These are phyloP conservation scores for Ceratobasidium sp. DNA, from an alignment of 1,284 basidiomycete species.

Conservation along the genomic window DNA sequence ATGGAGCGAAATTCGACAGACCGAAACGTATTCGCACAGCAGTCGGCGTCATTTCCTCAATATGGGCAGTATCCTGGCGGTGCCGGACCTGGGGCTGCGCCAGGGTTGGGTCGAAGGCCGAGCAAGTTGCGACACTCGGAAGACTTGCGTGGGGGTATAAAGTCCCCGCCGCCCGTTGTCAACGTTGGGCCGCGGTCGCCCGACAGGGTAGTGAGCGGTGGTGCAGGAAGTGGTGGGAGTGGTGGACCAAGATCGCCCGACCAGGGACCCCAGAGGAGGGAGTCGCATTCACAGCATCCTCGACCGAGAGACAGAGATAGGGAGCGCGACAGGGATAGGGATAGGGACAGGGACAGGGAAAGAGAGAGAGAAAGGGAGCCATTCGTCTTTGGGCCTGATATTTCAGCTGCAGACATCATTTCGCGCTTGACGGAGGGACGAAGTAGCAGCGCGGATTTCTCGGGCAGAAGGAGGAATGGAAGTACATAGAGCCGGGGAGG, in stretches of 20 bases:
- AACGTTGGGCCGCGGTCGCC: conserved; percentile 25
- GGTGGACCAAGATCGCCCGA: conserved; percentile 21
- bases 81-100: neutral
- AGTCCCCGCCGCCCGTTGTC: conserved; percentile 28
- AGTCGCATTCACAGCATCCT: conserved; percentile 36
- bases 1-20: neutral
- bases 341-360: conserved; percentile 28
- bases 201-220: conserved; percentile 19
- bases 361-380: conserved; percentile 32
- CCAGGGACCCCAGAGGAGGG: conserved; percentile 5
- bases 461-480: conserved; percentile 36
- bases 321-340: conserved; percentile 23
- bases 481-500: conserved; percentile 24
- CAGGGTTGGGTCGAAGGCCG: conserved; percentile 21
- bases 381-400: conserved; percentile 43
- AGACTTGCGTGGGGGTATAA: conserved; percentile 31
- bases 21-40: conserved; percentile 25
- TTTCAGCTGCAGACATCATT: conserved; percentile 41
- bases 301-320: conserved; percentile 25
- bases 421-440: conserved; percentile 32
- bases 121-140: conserved; percentile 41
- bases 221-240: conserved; percentile 17
- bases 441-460: conserved; percentile 33
- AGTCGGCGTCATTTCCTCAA: conserved; percentile 39
- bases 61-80: conserved; percentile 31